These are phyloP conservation scores for Serendipita sp. DNA, from an alignment of 768 basidiomycete genomes.

Conservation along the genomic window DNA sequence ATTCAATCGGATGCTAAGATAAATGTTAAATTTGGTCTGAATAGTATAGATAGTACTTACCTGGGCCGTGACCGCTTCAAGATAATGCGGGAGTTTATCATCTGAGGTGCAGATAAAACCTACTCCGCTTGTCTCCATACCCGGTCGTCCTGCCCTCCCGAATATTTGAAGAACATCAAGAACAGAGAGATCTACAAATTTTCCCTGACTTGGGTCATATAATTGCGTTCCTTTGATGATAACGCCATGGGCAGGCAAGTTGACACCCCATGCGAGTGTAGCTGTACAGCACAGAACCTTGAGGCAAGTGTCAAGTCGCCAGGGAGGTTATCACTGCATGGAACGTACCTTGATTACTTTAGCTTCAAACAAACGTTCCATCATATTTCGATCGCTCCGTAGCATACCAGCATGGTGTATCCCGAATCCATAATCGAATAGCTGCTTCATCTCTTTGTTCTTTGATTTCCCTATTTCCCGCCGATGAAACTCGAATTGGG, in stretches of 20 bases:
- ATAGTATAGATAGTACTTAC: slow-evolving; percentile 23
- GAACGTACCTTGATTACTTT: slow-evolving; percentile 70
- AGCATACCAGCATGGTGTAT: slow-evolving; percentile 99
- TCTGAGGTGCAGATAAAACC: slow-evolving; percentile 92
- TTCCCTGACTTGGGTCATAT: slow-evolving; percentile 79
- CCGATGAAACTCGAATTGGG: slow-evolving; percentile 59
- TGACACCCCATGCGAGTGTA: slow-evolving; percentile 98
- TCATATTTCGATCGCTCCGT: slow-evolving; percentile 81
- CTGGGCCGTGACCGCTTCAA: slow-evolving; percentile 75
- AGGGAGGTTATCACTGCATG: background rate
- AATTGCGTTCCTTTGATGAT: slow-evolving; percentile 96
- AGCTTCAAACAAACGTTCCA: slow-evolving; percentile 85
- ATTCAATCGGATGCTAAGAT: slow-evolving; percentile 80
- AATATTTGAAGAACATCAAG: slow-evolving; percentile 96
- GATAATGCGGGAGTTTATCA: slow-evolving; percentile 83
- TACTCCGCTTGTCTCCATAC: slow-evolving; percentile 80
- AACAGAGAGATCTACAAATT: slow-evolving; percentile 83
- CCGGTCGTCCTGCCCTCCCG: slow-evolving; percentile 83
- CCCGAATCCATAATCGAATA: slow-evolving; percentile 85
- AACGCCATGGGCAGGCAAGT: slow-evolving; percentile 94
- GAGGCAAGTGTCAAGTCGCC: background rate
- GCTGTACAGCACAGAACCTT: slow-evolving; percentile 97
- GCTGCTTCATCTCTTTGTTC: slow-evolving; percentile 92
- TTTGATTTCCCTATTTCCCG: slow-evolving; percentile 60
- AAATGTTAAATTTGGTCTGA: background rate